phyloP scores from a whole-genome alignment of 2,329 filamentous ascomycete species.

The Clarireedia hainanense region DNA sequence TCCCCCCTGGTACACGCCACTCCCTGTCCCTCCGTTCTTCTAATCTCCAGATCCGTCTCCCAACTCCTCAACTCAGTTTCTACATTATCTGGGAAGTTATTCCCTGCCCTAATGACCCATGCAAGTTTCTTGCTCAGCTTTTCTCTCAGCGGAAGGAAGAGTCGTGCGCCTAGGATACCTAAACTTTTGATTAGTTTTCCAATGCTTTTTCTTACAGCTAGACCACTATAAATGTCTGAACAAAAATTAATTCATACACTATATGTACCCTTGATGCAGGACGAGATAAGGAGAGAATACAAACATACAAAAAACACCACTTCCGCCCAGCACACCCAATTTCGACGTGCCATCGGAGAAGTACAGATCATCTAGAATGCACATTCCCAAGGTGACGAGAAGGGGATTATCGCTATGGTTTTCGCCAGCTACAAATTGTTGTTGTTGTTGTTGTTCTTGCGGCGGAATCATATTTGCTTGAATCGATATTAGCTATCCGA shows the following conservation, averaged over 20 bases:
- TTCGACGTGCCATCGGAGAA: not conserved
- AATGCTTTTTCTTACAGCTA: too few relatives aligned
- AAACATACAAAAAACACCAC: not conserved
- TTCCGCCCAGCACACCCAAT: not conserved
- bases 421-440: too few relatives aligned
- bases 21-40: not conserved
- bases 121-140: not conserved
- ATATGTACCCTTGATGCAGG: too few relatives aligned
- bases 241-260: too few relatives aligned
- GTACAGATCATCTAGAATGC: conserved; percentile 2
- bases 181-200: too few relatives aligned
- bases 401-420: not conserved
- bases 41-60: not conserved
- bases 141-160: not conserved
- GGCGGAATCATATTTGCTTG: too few relatives aligned
- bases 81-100: not conserved
- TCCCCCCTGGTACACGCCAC: not conserved
- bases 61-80: not conserved
- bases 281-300: too few relatives aligned
- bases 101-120: not conserved
- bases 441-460: too few relatives aligned
- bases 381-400: not conserved
- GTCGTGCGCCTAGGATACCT: not conserved
- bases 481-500: too few relatives aligned
- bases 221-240: too few relatives aligned